Conservation (phyloP, 192 early-diverging fungal genomes). For the Rhizophagus clarus region DNA sequence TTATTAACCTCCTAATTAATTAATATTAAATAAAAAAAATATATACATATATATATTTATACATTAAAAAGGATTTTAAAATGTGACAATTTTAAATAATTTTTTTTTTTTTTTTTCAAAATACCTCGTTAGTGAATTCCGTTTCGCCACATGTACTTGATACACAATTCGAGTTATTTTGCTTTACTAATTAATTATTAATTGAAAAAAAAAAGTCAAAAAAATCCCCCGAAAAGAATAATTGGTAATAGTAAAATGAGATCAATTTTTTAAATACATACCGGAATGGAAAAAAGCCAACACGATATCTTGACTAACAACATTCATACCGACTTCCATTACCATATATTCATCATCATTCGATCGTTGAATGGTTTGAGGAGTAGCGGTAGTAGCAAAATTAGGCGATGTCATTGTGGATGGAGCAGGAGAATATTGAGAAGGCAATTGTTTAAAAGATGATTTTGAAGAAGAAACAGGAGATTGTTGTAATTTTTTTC, state of each 20-base stretch:
- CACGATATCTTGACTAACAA: conserved; percentile 50
- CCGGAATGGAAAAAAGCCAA: conserved; percentile 47
- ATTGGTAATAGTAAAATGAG: too few relatives aligned
- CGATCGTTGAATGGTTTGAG: conserved; percentile 17
- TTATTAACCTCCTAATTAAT: conserved; percentile 19
- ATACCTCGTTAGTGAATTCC: conserved; percentile 22
- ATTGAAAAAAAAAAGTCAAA: background rate
- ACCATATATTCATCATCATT: conserved; percentile 46
- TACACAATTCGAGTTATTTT: background rate
- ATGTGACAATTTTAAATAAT: background rate
- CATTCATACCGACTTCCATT: conserved; percentile 46
- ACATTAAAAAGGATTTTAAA: too few relatives aligned
- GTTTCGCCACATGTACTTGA: conserved; percentile 13
- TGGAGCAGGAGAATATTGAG: conserved; percentile 11
- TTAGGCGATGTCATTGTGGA: background rate
- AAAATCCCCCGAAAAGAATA: too few relatives aligned
- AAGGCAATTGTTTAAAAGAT: background rate
- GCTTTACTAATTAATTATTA: background rate
- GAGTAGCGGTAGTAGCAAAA: too few relatives aligned
- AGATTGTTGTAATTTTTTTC: conserved; percentile 3
- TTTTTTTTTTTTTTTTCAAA: background rate
- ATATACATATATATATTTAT: too few relatives aligned
- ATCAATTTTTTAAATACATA: conserved; percentile 29
- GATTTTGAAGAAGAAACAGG: background rate
- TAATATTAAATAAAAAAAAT: background rate